Percentiles rank a stretch among this genome's conserved stretches.
Evolutionary conservation across 2,329 filamentous ascomycete species (phyloP).

Genomic region (Talaromyces funiculosus): DNA sequence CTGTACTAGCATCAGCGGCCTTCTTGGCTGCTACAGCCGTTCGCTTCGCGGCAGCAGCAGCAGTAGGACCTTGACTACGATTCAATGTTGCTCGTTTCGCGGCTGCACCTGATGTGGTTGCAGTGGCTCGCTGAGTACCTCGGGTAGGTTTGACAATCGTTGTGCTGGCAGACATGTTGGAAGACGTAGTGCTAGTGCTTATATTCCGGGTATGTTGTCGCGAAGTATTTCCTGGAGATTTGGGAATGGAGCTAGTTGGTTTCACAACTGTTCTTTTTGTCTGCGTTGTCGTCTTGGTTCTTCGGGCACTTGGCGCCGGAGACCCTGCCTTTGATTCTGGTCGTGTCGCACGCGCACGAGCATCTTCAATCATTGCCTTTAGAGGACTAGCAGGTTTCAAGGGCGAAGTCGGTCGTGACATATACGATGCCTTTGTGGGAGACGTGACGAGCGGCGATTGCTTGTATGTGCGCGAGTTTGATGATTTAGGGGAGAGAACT

Average conservation of each 20-base stretch:
- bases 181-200: conserved; percentile 30
- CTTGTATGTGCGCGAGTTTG: conserved; percentile 66
- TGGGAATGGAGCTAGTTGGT: conserved; percentile 20
- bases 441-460: conserved; percentile 49
- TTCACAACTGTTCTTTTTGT: conserved; percentile 23
- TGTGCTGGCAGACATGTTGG: conserved; percentile 34
- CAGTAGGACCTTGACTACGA: conserved; percentile 26
- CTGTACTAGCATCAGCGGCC: conserved; percentile 28
- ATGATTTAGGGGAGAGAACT: conserved; percentile 74
- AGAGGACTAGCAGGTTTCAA: conserved; percentile 49
- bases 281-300: conserved; percentile 14
- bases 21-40: conserved; percentile 29
- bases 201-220: conserved; percentile 35
- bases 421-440: conserved; percentile 41
- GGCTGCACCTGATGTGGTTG: conserved; percentile 17
- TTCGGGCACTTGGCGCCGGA: conserved; percentile 17
- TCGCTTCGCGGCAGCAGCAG: conserved; percentile 32
- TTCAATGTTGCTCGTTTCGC: conserved; percentile 27
- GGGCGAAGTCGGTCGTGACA: conserved; percentile 57
- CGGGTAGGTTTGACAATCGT: conserved; percentile 31
- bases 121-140: conserved; percentile 8
- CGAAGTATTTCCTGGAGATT: conserved; percentile 29
- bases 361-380: conserved; percentile 23
- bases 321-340: conserved; percentile 14
- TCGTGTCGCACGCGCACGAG: conserved; percentile 22